Evolutionary conservation across 179 eudicot genomes (phyloP), one percentile per base, ranked within the genome.

Genomic region (Actinidia arguta): DNA sequence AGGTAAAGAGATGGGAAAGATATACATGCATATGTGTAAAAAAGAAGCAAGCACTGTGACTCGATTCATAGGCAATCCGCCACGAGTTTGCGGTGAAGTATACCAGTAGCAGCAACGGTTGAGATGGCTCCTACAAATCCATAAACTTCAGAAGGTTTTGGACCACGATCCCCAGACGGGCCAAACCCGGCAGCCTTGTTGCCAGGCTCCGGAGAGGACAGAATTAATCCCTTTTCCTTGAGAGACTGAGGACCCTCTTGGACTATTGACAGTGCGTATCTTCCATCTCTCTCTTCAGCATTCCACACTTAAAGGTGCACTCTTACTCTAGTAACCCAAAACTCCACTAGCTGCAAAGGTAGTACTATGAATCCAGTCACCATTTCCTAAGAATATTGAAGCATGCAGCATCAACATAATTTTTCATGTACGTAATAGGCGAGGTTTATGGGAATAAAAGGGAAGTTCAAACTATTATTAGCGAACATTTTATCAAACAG

Each of bases 51-150:
- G 62, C 27, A 20, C 67, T 42, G 42, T 18, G 59, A 76, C 46
- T n/a, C 8, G 16, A 58, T 36, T 58, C 36, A 39, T n/a, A 2
- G 8, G 27, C 48, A 17, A 22, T 44, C 14, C 8, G 8, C 8
- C 20, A 55, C 12, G 39, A 42, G 42, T 39, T 39, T 39, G 76
- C 8, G 25, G 20, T 8, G 25, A 36, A 75, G 4, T 36, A 42
- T 66, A 95, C 97, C 97, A 85, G 95, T 89, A 77, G 95, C 93
- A 62, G 90, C 94, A 78, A 89, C 92, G 55, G 95, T 92, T 78
- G 98, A 87, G 82, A 95, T 93, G 71, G 95, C 87, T 39, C 98
- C 98, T 56, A 95, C 98, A 83, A 95, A 95, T 1, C 97, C 98
- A 82, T 93, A 95, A 27, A 92, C 97, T 90, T 95, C 98, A 39